Conservation (phyloP, 1,284 basidiomycete genomes). For the Mycena citricolor region DNA sequence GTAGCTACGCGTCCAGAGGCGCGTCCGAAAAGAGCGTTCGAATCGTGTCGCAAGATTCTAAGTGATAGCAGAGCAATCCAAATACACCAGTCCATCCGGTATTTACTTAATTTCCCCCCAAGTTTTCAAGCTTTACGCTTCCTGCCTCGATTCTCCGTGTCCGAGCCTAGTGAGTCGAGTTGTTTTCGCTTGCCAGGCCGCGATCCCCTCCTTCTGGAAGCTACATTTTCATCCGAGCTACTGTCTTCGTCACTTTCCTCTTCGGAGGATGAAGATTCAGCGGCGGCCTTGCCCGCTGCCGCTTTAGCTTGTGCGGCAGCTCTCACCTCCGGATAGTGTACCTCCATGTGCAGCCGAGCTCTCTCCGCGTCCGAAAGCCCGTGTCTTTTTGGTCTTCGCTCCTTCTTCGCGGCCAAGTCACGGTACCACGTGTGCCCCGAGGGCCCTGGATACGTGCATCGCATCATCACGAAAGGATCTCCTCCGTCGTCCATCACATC, state of each 20-base stretch:
- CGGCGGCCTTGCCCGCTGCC: neutral
- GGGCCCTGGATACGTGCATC: slow-evolving; percentile 12
- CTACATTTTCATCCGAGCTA: slow-evolving; percentile 6
- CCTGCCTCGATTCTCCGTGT: too few relatives aligned
- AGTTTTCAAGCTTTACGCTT: too few relatives aligned
- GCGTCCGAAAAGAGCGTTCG: too few relatives aligned
- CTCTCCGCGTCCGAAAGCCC: slow-evolving; percentile 14
- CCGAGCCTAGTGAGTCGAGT: too few relatives aligned
- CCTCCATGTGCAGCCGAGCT: slow-evolving; percentile 16
- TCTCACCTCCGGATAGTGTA: slow-evolving; percentile 16
- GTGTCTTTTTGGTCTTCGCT: slow-evolving; percentile 1
- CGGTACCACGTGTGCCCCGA: slow-evolving; percentile 12
- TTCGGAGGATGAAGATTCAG: slow-evolving; percentile 1
- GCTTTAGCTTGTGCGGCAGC: slow-evolving; percentile 6
- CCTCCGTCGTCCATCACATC: slow-evolving; percentile 15
- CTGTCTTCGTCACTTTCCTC: too few relatives aligned
- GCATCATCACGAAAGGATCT: slow-evolving; percentile 20
- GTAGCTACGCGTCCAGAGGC: too few relatives aligned
- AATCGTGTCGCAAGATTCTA: too few relatives aligned
- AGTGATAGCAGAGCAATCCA: too few relatives aligned
- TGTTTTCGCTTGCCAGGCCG: slow-evolving; percentile 16
- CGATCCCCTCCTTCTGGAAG: slow-evolving; percentile 3
- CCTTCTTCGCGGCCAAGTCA: slow-evolving; percentile 18
- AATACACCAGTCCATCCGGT: too few relatives aligned
- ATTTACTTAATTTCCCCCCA: too few relatives aligned